Conservation (phyloP, 257 asterid species). For the Leptodermis oblonga region DNA sequence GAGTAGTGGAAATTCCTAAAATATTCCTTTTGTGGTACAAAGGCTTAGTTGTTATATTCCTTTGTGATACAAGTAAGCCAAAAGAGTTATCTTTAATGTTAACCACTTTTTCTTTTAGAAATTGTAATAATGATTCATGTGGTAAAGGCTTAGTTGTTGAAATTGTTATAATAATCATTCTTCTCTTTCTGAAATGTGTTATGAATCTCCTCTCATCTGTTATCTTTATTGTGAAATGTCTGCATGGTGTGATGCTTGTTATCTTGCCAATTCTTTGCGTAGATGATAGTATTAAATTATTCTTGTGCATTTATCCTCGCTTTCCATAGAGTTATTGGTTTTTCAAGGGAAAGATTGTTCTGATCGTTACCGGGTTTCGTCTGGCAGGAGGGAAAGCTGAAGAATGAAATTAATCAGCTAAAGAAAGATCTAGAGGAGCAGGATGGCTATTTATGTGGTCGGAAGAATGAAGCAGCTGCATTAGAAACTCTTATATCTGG, state of each 20-base stretch:
- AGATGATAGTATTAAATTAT: not conserved
- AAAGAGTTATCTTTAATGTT: not conserved
- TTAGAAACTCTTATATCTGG: constrained; percentile 68
- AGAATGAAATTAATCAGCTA: constrained; percentile 77
- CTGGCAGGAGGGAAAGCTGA: constrained; percentile 71
- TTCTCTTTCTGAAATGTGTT: not conserved
- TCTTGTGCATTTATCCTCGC: not conserved
- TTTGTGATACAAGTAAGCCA: not conserved
- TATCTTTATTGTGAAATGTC: not conserved
- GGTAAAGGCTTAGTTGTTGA: too few relatives aligned
- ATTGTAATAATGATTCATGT: too few relatives aligned
- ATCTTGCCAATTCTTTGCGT: not conserved
- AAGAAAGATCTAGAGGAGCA: constrained; percentile 55
- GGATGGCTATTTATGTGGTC: constrained; percentile 58
- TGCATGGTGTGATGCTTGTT: too few relatives aligned
- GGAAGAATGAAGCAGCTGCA: constrained; percentile 60
- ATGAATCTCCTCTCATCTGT: not conserved
- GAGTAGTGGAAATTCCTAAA: not conserved
- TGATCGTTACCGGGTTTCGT: constrained; percentile 1
- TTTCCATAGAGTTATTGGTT: not conserved
- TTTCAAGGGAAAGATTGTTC: not conserved
- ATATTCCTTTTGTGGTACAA: not conserved
- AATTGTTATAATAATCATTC: not conserved
- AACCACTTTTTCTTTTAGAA: not conserved
- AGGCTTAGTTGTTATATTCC: not conserved